Base-by-base conservation (phyloP, 805 yeast species). In the Dipodascopsis uninucleata region DNA sequence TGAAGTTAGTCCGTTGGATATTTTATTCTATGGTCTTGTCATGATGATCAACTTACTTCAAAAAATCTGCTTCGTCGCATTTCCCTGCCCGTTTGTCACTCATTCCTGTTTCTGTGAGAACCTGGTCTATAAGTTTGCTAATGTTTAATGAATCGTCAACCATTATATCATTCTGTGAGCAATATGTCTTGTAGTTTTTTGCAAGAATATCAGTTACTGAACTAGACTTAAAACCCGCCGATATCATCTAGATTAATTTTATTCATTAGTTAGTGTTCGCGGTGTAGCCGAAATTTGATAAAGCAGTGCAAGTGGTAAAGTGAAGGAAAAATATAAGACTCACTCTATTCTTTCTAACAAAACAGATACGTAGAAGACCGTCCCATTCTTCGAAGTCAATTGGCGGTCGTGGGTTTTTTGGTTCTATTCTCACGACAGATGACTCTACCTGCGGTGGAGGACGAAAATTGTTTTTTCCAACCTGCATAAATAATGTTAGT, bases 381-480 rank as follows among this genome's bases (percentile, higher is more conserved):
- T 93, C 98, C 97, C 97, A 93, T 66, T 93, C 98, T 59, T 84
- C 77, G 62, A 81, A 90, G 62, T 89, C 96, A 26, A 93, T 79
- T 53, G 84, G 79, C n/a, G 98, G 98, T 57, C 96, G 78, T 41
- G 97, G 98, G 44, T 67, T 74, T 65, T 93, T 93, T 45, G 93
- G 81, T 66, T 90, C 97, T 28, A 93, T 79, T 60, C 95, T 77
- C 16, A 93, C 97, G 37, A 93, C 98, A 28, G 95, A 82, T 0
- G 97, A 88, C 65, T 93, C 98, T 46, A 93, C 98, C 65, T 93
- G 89, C 47, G 98, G 98, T 8, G 98, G 98, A 20, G 98, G 98
- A 58, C 96, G 76, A 72, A 93, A 93, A 62, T 93, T 93, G 63
- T 93, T 93, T 62, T 81, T 84, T 20, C 97, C 97, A 24, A 93